Base-by-base conservation (phyloP, 495 filamentous ascomycete species). In the Pyronema domesticum region DNA sequence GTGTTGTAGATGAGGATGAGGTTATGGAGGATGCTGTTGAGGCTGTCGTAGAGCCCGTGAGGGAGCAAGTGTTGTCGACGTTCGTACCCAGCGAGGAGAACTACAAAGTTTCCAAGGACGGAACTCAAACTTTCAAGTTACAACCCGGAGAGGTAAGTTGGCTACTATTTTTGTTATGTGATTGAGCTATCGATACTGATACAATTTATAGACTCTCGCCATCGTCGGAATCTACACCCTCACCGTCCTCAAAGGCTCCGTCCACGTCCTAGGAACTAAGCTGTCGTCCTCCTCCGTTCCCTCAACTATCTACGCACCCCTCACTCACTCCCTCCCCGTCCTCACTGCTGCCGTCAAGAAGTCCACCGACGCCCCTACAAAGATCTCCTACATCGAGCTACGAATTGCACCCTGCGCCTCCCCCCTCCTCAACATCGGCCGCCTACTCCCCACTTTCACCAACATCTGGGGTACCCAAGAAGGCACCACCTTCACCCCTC, bases 321-420 rank as follows among this genome's bases (percentile, higher is more conserved):
- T 72, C 35, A 81, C 77, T 3, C 80, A 83, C 60, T 75, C 80
- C 14, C 65, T 83, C 33, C 80, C 80, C 13, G 65, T 72, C 5
- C 76, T 83, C 19, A 69, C 72, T 56, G 76, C 74, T 53, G 60
- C 74, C 5, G 60, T 64, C 39, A 57, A 44, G 3, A 43, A 46
- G 45, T 23, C n/a, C 34, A 44, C 40, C n/a, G 46, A 36, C 19
- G 13, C 11, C 7, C 18, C 10, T 2, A 42, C 1, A 47, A 68
- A 72, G n/a, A 67, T 69, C 0, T 68, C 69, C 48, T 70, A 72
- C 54, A 65, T 76, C 5, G 72, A 74, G 51, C 57, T 83, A 53
- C 43, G 60, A 3, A 46, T 75, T 39, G 37, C 46, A 1, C 70
- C 71, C 5, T 74, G 68, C 47, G 67, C 69, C 14, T 76, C 68